Evolutionary conservation across 1,139 yeast genomes (phyloP), one percentile per base, ranked within the genome.

Genomic region (Yamadazyma oceani): DNA sequence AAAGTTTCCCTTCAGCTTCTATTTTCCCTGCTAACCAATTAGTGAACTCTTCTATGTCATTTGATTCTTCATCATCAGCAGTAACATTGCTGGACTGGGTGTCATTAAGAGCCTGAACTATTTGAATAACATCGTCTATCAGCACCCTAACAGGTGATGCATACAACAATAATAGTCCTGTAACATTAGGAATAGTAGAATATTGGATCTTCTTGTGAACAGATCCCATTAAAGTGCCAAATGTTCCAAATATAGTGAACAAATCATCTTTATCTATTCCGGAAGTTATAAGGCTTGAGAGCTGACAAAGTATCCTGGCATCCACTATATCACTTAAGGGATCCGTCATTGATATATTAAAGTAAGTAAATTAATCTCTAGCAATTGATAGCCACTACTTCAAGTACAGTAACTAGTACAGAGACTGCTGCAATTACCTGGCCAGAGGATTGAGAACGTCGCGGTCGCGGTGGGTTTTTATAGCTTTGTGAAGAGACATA

Each of bases 31-130:
- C 41, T 5, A 49, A 37, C 46, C 52, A 49, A 32, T 51, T 48
- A 31, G 54, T 53, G 40, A 53, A 53, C 37, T 60, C 66, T 33
- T 57, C 60, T 3, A 54, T 34, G 26, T 58, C 62, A 16, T 39
- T 39, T 5, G 43, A 41, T n/a, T 43, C 51, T 24, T 36, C 48
- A 5, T 17, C 33, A 3, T 35, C 44, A n/a, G 16, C 35, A 31
- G 27, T 12, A 19, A 10, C 21, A 27, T 5, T 5, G 5, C 3
- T 13, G 5, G 4, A 7, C 5, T 4, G 5, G 16, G 16, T 13
- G 13, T 14, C 16, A 13, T n/a, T 27, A 9, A 34, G 31, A 10
- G 36, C 25, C 9, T 34, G 26, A 1, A 40, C 26, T 16, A 42
- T 15, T 2, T 21, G 13, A 5, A 36, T 37, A 11, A 42, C 9